Base-by-base conservation (phyloP, 2,329 filamentous ascomycete species). In the Fusarium sp. region DNA sequence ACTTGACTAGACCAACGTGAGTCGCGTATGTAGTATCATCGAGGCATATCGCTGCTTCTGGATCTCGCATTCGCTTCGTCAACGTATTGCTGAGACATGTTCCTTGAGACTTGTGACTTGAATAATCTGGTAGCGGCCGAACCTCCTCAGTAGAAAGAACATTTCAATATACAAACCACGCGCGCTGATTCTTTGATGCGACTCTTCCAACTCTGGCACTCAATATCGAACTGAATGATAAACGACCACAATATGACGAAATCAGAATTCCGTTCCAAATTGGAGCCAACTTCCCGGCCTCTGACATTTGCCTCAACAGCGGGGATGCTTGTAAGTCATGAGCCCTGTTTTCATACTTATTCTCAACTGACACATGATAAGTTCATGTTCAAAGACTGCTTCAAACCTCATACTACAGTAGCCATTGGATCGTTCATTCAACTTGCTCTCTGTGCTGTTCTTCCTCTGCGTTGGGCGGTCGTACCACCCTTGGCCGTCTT, bases 351-450 rank as follows among this genome's bases (percentile, higher is more conserved):
- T 54, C 31, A 13, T 38, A 36, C 45, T 52, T 31, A 11, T 8
- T 20, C 35, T 41, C 47, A 26, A 17, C 54, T 70, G 51, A 71
- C 44, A 33, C 20, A 36, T 33, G 5, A 28, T 41, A n/a, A 75
- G 73, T 75, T 73, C 35, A 41, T 75, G 44, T 20, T 80, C 49
- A 84, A 84, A 70, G 79, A 84, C 52, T 61, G 77, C 14, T 78
- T 85, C 61, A 80, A 77, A 6, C 73, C 82, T 17, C 79, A 78
- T 13, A 81, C 80, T 7, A 75, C 81, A 13, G 48, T 83, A 17
- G 66, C 81, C 22, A 54, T 81, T 22, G 83, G 82, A 17, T 83
- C 82, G 22, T 28, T 81, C 11, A 24, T 78, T 8, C 85, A 86
- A 67, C 72, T 80, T 26, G 22, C 72, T 49, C 63, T 85, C 35